A percentile compares a stretch with the other conserved stretches of the same genome.
Conservation (phyloP, 139 green algal genomes). For the Chlamydomonas sp. region DNA sequence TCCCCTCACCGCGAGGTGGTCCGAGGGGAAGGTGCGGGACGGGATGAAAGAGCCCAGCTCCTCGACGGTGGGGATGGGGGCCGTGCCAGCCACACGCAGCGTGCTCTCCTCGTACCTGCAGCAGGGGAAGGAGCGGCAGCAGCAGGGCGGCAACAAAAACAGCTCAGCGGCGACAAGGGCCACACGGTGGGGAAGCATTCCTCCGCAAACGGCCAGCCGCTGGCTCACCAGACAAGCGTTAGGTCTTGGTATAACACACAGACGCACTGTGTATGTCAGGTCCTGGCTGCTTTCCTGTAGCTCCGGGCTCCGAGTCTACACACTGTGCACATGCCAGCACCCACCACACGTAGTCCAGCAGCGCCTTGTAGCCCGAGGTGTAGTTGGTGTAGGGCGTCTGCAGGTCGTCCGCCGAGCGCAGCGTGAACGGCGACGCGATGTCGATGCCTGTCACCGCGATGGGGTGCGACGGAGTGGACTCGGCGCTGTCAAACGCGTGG, state of each 20-base stretch:
- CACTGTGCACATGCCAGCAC: not conserved
- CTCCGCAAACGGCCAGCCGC: too few species aligned
- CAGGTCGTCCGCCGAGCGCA: constrained; percentile 71
- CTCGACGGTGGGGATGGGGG: constrained; percentile 62
- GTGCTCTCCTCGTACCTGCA: constrained; percentile 48
- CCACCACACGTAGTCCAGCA: constrained; percentile 88
- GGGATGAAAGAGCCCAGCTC: constrained; percentile 78
- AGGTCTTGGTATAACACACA: too few species aligned
- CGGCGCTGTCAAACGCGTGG: constrained; percentile 43
- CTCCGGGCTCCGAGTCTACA: not conserved
- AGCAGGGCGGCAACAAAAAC: not conserved
- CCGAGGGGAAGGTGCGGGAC: constrained; percentile 79
- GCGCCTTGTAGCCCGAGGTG: constrained; percentile 82
- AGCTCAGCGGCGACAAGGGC: not conserved
- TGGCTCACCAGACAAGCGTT: too few species aligned
- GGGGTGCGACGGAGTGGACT: not conserved
- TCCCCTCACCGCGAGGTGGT: constrained; percentile 82
- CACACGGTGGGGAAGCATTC: not conserved
- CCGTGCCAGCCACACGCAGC: constrained; percentile 46
- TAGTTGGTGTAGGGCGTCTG: constrained; percentile 87
- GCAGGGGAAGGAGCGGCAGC: not conserved
- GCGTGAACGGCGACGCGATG: constrained; percentile 61
- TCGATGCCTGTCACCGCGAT: constrained; percentile 59
- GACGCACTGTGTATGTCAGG: too few species aligned
- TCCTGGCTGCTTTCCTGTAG: not conserved